Conservation (phyloP, 2,329 filamentous ascomycete genomes). For the Cytospora leucostoma region DNA sequence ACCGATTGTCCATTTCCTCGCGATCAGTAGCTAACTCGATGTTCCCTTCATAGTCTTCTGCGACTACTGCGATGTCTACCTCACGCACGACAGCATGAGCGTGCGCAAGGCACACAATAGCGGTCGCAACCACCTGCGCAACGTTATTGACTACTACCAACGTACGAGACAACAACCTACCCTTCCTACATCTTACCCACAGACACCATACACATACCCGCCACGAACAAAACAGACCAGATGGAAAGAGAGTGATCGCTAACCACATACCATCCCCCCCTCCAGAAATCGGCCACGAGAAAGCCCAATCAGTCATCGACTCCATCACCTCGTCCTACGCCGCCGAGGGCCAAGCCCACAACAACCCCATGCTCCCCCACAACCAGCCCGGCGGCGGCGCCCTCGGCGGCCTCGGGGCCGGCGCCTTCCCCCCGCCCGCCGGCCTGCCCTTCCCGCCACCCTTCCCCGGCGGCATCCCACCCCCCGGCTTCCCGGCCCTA, state of each 20-base stretch:
- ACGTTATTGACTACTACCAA: constrained; percentile 98
- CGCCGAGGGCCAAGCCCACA: constrained; percentile 83
- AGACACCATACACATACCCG: too few relatives aligned
- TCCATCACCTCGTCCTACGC: constrained; percentile 95
- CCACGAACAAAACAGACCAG: background rate
- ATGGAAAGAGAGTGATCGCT: background rate
- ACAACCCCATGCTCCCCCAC: constrained; percentile 79
- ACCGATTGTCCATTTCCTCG: constrained; percentile 6
- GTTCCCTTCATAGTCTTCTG: constrained; percentile 66
- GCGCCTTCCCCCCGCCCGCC: constrained; percentile 41
- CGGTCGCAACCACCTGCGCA: constrained; percentile 93
- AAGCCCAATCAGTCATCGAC: constrained; percentile 97
- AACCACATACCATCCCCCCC: constrained; percentile 4
- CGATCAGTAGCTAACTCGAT: constrained; percentile 29
- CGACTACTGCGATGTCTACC: constrained; percentile 99
- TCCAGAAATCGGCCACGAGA: constrained; percentile 94
- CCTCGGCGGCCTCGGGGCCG: constrained; percentile 38
- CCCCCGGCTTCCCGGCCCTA: constrained; percentile 32
- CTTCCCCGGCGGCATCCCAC: constrained; percentile 34
- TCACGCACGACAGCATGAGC: constrained; percentile 99
- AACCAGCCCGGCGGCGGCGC: constrained; percentile 62
- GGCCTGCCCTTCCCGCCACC: constrained; percentile 36
- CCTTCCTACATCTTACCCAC: background rate
- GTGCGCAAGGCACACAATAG: constrained; percentile 98
- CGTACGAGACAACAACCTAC: constrained; percentile 53